Percentiles rank a stretch among this genome's conserved stretches.
Conservation (phyloP, 306 rosid genomes). For the Malus sylvestris region DNA sequence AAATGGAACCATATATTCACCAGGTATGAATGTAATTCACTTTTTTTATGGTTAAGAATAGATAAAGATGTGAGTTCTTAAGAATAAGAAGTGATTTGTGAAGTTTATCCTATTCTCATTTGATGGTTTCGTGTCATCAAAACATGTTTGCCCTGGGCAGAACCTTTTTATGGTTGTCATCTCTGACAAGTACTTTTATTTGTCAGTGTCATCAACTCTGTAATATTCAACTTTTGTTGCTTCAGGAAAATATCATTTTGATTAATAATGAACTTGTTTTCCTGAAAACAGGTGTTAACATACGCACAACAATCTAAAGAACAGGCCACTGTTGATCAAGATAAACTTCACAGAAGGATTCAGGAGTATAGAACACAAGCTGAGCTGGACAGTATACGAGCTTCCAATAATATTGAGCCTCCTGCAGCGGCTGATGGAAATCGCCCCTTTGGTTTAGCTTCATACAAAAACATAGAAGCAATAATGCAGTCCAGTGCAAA, state of each 20-base stretch:
- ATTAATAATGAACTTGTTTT: slow-evolving; percentile 13
- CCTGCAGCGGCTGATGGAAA: slow-evolving; percentile 40
- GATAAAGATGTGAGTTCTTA: not conserved
- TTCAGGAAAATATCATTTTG: not conserved
- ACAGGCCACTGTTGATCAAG: slow-evolving; percentile 84
- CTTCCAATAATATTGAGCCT: slow-evolving; percentile 50
- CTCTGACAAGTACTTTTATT: not conserved
- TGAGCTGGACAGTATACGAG: slow-evolving; percentile 58
- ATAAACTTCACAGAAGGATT: slow-evolving; percentile 92
- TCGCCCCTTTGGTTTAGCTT: slow-evolving; percentile 45
- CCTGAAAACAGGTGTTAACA: slow-evolving; percentile 64
- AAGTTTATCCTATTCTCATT: not conserved
- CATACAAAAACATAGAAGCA: slow-evolving; percentile 57
- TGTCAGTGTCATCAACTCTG: not conserved
- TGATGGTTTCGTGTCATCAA: not conserved
- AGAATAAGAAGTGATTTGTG: not conserved
- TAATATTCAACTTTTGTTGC: not conserved
- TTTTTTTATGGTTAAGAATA: not conserved
- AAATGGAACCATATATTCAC: slow-evolving; percentile 95
- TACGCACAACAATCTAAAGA: slow-evolving; percentile 97
- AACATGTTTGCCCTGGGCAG: not conserved
- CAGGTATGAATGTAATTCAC: slow-evolving; percentile 49
- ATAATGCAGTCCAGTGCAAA: slow-evolving; percentile 38
- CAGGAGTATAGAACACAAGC: slow-evolving; percentile 93
- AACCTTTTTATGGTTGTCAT: not conserved